A percentile compares a stretch with the other conserved stretches of the same genome.
Evolutionary conservation across 768 basidiomycete species (phyloP).

Genomic region (Mrakia blollopis): DNA sequence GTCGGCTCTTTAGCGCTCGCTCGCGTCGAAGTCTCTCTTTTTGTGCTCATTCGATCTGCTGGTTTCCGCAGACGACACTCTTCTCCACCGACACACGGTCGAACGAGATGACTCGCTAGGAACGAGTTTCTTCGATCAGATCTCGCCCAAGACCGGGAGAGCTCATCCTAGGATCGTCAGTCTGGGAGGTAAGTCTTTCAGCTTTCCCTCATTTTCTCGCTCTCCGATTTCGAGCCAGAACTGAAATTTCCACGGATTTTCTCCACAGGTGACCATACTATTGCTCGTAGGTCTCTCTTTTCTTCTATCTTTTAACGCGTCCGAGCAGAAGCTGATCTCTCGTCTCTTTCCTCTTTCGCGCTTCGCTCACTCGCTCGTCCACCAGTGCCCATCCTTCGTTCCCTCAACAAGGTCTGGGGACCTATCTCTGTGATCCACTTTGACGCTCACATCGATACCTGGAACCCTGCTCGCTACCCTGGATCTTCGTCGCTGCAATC

Average conservation of each 20-base stretch:
- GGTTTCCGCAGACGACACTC: background rate
- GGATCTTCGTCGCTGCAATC: conserved; percentile 53
- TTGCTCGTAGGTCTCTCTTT: conserved; percentile 44
- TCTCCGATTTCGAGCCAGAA: too few species aligned
- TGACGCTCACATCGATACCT: conserved; percentile 68
- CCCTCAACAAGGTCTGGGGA: conserved; percentile 72
- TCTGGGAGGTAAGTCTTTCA: conserved; percentile 58
- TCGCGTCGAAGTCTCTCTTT: too few species aligned
- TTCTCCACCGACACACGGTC: conserved; percentile 7
- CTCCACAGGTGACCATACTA: conserved; percentile 6
- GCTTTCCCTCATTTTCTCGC: too few species aligned
- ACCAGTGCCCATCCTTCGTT: conserved; percentile 66
- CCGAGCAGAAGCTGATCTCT: too few species aligned
- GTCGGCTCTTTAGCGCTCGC: background rate
- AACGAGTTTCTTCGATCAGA: conserved; percentile 14
- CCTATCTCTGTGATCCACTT: conserved; percentile 58
- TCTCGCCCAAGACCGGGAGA: conserved; percentile 46
- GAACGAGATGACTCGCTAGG: background rate
- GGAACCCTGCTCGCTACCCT: conserved; percentile 45
- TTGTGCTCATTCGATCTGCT: background rate
- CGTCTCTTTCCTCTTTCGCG: too few species aligned
- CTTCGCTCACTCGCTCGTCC: too few species aligned
- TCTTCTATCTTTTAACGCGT: too few species aligned
- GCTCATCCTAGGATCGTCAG: conserved; percentile 69
- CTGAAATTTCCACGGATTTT: too few species aligned